Evolutionary conservation across 768 basidiomycete species (phyloP).

Genomic region (Guyanaporus albipodus): DNA sequence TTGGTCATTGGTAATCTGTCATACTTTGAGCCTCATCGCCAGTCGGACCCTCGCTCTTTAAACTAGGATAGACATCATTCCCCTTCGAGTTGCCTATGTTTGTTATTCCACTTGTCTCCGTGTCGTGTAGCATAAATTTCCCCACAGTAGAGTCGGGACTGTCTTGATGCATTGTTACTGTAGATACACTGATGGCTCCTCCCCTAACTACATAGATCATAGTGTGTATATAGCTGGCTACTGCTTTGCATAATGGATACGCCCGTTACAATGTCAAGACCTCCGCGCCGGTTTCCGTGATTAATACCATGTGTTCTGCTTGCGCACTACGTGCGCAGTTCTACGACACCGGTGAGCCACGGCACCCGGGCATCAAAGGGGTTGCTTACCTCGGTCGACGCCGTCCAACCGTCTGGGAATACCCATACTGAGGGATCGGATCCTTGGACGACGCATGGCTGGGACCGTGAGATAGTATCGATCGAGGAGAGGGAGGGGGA

Average conservation of each 20-base stretch:
- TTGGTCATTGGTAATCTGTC: slow-evolving; percentile 16
- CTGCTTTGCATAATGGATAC: not conserved
- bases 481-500: no score
- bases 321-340: slow-evolving; percentile 81
- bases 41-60: no score
- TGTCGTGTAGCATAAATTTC: slow-evolving; percentile 15
- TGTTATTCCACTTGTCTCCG: not conserved
- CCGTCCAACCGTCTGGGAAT: slow-evolving; percentile 92
- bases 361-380: not conserved
- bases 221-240: no score
- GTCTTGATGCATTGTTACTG: not conserved
- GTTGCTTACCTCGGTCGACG: slow-evolving; percentile 70
- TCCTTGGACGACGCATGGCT: slow-evolving; percentile 82
- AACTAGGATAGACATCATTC: no score
- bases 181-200: no score
- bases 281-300: slow-evolving; percentile 75
- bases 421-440: slow-evolving; percentile 62
- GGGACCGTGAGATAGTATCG: no score
- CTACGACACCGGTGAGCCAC: slow-evolving; percentile 34
- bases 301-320: slow-evolving; percentile 84
- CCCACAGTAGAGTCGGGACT: not conserved
- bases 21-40: not conserved
- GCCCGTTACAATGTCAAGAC: slow-evolving; percentile 55
- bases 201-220: no score
- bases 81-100: not conserved